Evolutionary conservation across 2,329 filamentous ascomycete species (phyloP), one percentile per base, ranked within the genome.

Genomic region (Xylariaceae sp.): DNA sequence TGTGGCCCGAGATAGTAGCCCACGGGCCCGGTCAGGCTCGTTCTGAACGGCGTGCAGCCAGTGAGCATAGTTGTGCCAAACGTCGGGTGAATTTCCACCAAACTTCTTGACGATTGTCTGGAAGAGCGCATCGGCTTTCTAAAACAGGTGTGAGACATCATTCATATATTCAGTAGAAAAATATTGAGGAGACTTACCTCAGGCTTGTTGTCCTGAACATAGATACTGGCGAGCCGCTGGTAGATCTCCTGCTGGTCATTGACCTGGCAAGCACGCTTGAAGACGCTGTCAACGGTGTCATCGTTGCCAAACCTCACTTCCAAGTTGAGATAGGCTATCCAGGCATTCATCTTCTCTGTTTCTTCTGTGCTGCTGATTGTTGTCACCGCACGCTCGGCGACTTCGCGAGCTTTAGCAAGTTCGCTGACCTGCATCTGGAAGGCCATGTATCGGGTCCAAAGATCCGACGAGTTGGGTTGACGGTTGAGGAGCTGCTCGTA

Each of bases 361-460:
- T 96, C 89, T 72, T 97, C 92, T 30, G 90, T 86, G 62, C 95
- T 90, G 74, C 90, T 89, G 77, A 99, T 97, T 13, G 89, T 95
- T 71, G 88, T 87, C 64, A 97, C 83, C 15, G 94, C 94, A 62
- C 94, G 88, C 75, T 97, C 89, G 1, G 91, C 92, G 60, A 97
- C 88, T 65, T 93, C 89, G 53, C 93, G 86, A 10, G 94, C 92
- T 75, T 92, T 94, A 62, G 88, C 85, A 17, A 95, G 81, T 75
- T 99, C 94, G 71, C 90, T 90, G 55, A 96, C 84, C 71, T 96
- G 88, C 74, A 97, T 87, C 75, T 97, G 91, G 82, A 96, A 96
- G n/a, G 92, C 92, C 91, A 99, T 97, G 77, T 99, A 99, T 65
- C 90, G 85, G 57, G 97, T 90, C 94, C 94, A 99, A 34, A 97